Conservation (phyloP, 1,139 yeast species). For the Candida tetrigidarum region DNA sequence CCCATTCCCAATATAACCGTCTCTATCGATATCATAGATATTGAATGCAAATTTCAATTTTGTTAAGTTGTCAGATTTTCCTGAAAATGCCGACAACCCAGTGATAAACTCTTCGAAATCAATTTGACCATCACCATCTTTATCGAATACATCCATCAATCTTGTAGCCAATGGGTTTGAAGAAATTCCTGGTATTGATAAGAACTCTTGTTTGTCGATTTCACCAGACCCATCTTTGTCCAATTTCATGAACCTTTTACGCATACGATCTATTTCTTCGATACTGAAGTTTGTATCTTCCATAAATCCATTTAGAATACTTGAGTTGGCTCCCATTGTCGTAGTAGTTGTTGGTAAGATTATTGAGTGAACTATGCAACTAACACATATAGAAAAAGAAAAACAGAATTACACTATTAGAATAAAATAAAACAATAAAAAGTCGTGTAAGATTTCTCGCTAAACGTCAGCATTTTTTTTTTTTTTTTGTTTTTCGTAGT, state of each 20-base stretch:
- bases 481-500: neutral
- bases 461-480: neutral
- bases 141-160: slow-evolving; percentile 93
- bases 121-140: slow-evolving; percentile 90
- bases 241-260: slow-evolving; percentile 92
- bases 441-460: neutral
- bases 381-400: neutral
- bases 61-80: slow-evolving; percentile 83
- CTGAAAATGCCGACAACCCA: slow-evolving; percentile 89
- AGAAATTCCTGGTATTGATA: slow-evolving; percentile 91
- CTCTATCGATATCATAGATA: slow-evolving; percentile 94
- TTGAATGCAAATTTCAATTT: slow-evolving; percentile 89
- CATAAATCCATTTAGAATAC: slow-evolving; percentile 65
- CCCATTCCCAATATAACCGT: slow-evolving; percentile 94
- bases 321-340: slow-evolving; percentile 67
- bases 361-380: neutral
- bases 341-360: neutral
- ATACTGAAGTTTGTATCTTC: slow-evolving; percentile 85
- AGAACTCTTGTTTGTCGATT: slow-evolving; percentile 86
- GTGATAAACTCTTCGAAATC: slow-evolving; percentile 95
- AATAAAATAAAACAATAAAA: too few relatives aligned
- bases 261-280: slow-evolving; percentile 89
- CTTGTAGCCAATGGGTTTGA: slow-evolving; percentile 89
- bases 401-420: too few relatives aligned
- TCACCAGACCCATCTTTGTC: slow-evolving; percentile 95